Conservation (phyloP, 164 flowering plant genomes). For the Echeveria elegans region DNA sequence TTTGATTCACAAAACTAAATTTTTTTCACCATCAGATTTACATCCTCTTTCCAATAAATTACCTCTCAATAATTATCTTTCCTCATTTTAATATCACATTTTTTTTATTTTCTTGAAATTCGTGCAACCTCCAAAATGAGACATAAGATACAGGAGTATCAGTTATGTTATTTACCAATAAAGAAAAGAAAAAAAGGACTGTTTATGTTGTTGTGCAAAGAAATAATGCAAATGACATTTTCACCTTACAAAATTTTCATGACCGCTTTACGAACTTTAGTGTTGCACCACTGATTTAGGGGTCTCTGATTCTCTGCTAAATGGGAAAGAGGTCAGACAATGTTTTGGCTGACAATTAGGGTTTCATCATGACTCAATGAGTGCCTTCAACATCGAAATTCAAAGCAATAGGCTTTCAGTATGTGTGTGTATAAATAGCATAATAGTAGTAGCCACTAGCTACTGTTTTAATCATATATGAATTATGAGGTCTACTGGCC, state of each 20-base stretch:
- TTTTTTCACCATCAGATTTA: too few relatives aligned
- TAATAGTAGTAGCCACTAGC: conserved; percentile 2
- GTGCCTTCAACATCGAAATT: conserved; percentile 10
- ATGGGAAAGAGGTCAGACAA: not conserved
- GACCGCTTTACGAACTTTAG: not conserved
- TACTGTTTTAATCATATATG: conserved; percentile 4
- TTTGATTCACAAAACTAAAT: too few relatives aligned
- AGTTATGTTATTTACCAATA: too few relatives aligned
- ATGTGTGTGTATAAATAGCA: too few relatives aligned
- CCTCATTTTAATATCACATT: too few relatives aligned
- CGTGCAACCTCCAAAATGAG: too few relatives aligned
- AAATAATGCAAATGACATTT: not conserved
- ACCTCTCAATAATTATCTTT: too few relatives aligned
- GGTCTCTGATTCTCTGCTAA: not conserved
- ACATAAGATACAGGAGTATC: too few relatives aligned
- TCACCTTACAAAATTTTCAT: not conserved
- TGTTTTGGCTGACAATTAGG: conserved; percentile 12
- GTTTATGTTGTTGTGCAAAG: too few relatives aligned
- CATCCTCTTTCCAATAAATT: too few relatives aligned
- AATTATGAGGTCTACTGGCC: conserved; percentile 5
- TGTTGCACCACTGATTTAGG: not conserved
- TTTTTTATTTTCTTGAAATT: too few relatives aligned
- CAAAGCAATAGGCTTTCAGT: not conserved
- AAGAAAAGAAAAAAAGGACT: too few relatives aligned
- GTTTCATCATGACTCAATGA: conserved; percentile 17